Conservation (phyloP, 345 rosid species). For the Eucalyptus sideroxylon region DNA sequence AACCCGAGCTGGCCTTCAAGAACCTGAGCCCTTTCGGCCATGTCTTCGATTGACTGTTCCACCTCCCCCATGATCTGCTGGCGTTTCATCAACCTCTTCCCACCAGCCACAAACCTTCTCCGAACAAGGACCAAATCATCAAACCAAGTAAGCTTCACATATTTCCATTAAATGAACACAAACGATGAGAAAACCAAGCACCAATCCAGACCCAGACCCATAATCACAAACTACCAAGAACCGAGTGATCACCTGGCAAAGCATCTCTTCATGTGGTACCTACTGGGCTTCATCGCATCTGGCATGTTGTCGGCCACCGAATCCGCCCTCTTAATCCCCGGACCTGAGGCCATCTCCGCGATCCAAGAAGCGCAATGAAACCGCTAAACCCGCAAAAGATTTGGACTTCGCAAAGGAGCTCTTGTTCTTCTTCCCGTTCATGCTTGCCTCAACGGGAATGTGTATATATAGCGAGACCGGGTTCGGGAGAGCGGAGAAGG, state of each 20-base stretch:
- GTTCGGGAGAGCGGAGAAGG: slow-evolving; percentile 1
- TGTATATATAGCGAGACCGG: neutral
- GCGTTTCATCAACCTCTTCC: slow-evolving; percentile 61
- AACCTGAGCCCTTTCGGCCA: slow-evolving; percentile 42
- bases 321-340: slow-evolving; percentile 40
- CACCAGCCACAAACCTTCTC: slow-evolving; percentile 39
- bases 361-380: neutral
- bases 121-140: neutral
- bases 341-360: slow-evolving; percentile 18
- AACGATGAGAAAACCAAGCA: neutral
- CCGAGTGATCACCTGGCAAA: slow-evolving; percentile 37
- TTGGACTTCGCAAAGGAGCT: neutral
- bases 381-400: neutral
- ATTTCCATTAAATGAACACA: neutral
- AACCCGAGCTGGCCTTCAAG: slow-evolving; percentile 74
- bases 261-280: slow-evolving; percentile 70
- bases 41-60: slow-evolving; percentile 50
- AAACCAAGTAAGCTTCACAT: neutral
- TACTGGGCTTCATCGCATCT: slow-evolving; percentile 68
- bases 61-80: slow-evolving; percentile 53
- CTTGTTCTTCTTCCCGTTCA: neutral
- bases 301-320: slow-evolving; percentile 81
- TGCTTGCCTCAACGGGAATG: neutral
- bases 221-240: neutral
- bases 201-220: neutral